Evolutionary conservation across 306 rosid species (phyloP).

Genomic region (Styphnolobium japonicum): DNA sequence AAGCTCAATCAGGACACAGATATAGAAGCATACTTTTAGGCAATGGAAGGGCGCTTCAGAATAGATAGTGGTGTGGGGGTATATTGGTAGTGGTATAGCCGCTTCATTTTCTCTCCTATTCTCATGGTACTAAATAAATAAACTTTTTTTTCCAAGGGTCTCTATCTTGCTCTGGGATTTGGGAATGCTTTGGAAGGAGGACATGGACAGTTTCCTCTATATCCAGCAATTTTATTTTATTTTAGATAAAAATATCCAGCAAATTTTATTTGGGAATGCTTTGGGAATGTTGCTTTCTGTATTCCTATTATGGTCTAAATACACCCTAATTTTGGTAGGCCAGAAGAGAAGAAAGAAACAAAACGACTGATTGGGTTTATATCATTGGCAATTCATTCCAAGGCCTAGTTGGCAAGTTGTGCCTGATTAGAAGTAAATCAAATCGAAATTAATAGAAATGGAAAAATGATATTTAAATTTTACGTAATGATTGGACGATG

Average conservation of each 20-base stretch:
- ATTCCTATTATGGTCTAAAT: constrained; percentile 23
- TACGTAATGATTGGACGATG: no score
- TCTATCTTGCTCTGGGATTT: constrained; percentile 22
- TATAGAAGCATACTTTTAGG: constrained; percentile 31
- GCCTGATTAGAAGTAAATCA: neutral
- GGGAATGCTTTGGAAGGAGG: constrained; percentile 31
- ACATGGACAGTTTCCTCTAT: constrained; percentile 26
- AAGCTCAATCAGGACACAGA: constrained; percentile 10
- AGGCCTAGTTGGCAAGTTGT: neutral
- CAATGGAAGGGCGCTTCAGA: constrained; percentile 40
- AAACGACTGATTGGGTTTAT: neutral
- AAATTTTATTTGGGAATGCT: no score
- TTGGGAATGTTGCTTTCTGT: constrained; percentile 26
- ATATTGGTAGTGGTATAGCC: constrained; percentile 33
- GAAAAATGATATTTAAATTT: no score
- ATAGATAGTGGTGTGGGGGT: constrained; percentile 50
- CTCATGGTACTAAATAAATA: constrained; percentile 32
- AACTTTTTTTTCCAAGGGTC: neutral
- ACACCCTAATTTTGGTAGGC: constrained; percentile 21
- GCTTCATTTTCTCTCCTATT: constrained; percentile 35
- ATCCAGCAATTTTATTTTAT: constrained; percentile 42
- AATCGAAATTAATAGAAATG: neutral
- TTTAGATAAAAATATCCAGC: no score
- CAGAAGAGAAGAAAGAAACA: neutral
- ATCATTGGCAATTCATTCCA: neutral